Conservation (phyloP, 768 basidiomycete genomes). For the Pleurotus giganteus region DNA sequence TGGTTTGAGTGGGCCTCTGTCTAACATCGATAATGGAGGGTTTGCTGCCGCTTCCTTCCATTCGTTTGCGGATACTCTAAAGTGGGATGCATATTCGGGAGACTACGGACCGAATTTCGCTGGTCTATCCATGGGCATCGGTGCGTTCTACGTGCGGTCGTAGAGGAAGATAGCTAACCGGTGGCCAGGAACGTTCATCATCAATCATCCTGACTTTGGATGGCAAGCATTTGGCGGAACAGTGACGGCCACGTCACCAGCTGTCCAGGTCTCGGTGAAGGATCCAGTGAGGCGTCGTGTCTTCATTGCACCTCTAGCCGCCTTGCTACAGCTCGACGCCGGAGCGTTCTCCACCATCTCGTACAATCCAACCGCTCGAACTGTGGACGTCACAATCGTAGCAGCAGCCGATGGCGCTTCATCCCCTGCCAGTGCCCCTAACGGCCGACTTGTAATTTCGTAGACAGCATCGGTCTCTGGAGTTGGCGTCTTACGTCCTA, state of each 20-base stretch:
- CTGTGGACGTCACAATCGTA: constrained; percentile 39
- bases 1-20: constrained; percentile 51
- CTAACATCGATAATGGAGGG: constrained; percentile 56
- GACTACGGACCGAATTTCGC: constrained; percentile 63
- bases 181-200: constrained; percentile 30
- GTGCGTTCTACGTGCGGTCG: constrained; percentile 9
- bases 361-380: constrained; percentile 35
- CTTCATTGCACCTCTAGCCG: constrained; percentile 48
- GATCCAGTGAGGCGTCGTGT: constrained; percentile 51
- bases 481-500: constrained; percentile 37
- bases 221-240: constrained; percentile 60
- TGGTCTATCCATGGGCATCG: constrained; percentile 49
- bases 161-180: background rate
- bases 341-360: constrained; percentile 46
- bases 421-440: constrained; percentile 42
- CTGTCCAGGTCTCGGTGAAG: constrained; percentile 40
- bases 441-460: constrained; percentile 43
- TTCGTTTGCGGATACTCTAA: constrained; percentile 53
- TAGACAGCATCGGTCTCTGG: constrained; percentile 40
- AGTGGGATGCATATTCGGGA: constrained; percentile 58
- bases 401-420: constrained; percentile 36
- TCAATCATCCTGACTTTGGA: constrained; percentile 56
- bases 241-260: constrained; percentile 37
- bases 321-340: constrained; percentile 45
- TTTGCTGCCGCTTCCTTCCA: constrained; percentile 62